These are phyloP conservation scores for Hordeum pubiflorum DNA, from an alignment of 202 grass and related monocot species.

Conservation along the genomic window DNA sequence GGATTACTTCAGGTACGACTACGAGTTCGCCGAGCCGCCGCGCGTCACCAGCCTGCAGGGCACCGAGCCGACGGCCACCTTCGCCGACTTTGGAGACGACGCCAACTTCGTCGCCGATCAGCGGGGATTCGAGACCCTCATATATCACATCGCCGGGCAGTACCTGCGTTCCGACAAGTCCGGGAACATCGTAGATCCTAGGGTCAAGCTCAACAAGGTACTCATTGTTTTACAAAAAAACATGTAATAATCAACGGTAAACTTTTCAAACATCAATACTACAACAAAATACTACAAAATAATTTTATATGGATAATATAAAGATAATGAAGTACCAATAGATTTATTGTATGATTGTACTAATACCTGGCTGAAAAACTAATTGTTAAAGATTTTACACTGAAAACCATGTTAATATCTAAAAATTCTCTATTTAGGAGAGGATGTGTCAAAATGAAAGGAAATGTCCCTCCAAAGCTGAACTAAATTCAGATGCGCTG, in stretches of 20 bases:
- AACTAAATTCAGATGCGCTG: not conserved
- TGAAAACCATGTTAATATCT: too few species aligned
- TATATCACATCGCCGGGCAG: not conserved
- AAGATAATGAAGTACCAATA: too few species aligned
- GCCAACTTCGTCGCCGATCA: not conserved
- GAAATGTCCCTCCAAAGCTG: not conserved
- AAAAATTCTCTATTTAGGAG: not conserved
- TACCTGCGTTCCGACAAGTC: not conserved
- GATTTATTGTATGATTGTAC: too few species aligned
- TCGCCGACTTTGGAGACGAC: not conserved
- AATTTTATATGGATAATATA: too few species aligned
- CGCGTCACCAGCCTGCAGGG: not conserved
- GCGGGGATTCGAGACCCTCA: not conserved
- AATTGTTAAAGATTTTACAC: too few species aligned
- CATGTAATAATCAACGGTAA: not conserved
- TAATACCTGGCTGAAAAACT: too few species aligned
- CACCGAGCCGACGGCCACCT: not conserved
- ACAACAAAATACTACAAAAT: too few species aligned
- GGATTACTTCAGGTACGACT: conserved; percentile 5
- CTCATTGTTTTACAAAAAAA: not conserved
- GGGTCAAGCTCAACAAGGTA: not conserved
- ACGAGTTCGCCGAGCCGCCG: conserved; percentile 9
- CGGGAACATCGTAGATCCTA: not conserved
- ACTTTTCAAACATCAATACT: not conserved
- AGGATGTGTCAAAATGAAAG: not conserved